These are phyloP conservation scores for Didymella arachidicola DNA, from an alignment of 2,329 filamentous ascomycete genomes.

Conservation along the genomic window DNA sequence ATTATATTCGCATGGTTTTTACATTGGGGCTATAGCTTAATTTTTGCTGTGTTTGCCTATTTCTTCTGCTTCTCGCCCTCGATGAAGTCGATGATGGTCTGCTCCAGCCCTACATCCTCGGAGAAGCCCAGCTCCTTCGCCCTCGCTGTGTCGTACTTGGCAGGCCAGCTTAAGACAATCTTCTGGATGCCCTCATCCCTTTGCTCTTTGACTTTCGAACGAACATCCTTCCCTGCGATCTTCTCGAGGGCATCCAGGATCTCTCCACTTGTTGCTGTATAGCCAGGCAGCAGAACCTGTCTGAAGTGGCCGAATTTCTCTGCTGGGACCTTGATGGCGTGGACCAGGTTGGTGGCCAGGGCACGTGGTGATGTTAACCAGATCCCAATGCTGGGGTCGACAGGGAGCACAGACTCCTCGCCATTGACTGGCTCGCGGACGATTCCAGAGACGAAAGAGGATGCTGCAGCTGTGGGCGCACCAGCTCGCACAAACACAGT, in stretches of 20 bases:
- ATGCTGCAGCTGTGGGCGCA: conserved; percentile 67
- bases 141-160: conserved; percentile 63
- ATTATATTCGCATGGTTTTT: neutral
- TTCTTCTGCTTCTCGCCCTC: conserved; percentile 36
- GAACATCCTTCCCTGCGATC: conserved; percentile 62
- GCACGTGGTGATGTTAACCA: conserved; percentile 66
- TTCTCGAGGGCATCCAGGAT: conserved; percentile 65
- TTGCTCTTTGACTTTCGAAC: conserved; percentile 61
- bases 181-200: conserved; percentile 59
- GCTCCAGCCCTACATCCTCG: conserved; percentile 58
- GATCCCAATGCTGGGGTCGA: conserved; percentile 61
- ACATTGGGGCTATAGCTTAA: neutral
- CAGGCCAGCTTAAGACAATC: conserved; percentile 65
- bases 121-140: conserved; percentile 63
- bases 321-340: conserved; percentile 59
- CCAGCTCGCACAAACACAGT: conserved; percentile 69
- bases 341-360: conserved; percentile 62
- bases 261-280: conserved; percentile 62
- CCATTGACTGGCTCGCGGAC: conserved; percentile 69
- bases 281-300: conserved; percentile 63
- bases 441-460: conserved; percentile 69
- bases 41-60: conserved; percentile 1
- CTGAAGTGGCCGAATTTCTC: conserved; percentile 62
- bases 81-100: conserved; percentile 57
- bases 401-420: conserved; percentile 59